These are phyloP conservation scores for Ophiostoma novo-ulmi DNA, from an alignment of 2,329 filamentous ascomycete species.

Conservation along the genomic window DNA sequence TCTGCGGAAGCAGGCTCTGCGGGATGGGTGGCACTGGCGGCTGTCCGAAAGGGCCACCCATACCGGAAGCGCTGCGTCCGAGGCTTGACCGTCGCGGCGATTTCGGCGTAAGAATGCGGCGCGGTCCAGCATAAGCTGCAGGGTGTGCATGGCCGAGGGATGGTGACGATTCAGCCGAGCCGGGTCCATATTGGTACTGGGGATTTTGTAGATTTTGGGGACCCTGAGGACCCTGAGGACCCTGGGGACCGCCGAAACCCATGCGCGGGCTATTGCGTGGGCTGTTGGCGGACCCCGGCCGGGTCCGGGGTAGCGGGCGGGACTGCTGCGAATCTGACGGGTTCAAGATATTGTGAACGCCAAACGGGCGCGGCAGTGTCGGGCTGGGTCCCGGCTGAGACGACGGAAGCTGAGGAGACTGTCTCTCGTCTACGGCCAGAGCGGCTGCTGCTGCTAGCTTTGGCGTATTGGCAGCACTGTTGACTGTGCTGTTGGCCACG, in stretches of 20 bases:
- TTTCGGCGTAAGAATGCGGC: conserved; percentile 52
- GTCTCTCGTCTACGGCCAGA: not conserved
- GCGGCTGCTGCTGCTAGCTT: not conserved
- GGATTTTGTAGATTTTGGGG: not conserved
- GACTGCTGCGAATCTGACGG: conserved; percentile 35
- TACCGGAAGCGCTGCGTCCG: conserved; percentile 29
- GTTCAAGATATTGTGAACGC: conserved; percentile 44
- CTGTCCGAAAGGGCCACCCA: not conserved
- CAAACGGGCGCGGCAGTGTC: conserved; percentile 36
- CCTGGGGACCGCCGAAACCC: not conserved
- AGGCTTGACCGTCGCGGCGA: conserved; percentile 54
- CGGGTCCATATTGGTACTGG: not conserved
- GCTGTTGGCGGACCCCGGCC: conserved; percentile 21
- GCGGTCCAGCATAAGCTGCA: not conserved
- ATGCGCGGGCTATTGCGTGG: not conserved
- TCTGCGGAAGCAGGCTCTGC: conserved; percentile 16
- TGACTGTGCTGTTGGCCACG: conserved; percentile 16
- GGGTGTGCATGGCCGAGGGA: conserved; percentile 30
- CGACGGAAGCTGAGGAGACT: not conserved
- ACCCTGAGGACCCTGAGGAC: not conserved
- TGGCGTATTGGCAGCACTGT: conserved; percentile 13
- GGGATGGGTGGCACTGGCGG: conserved; percentile 23
- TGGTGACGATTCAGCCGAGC: conserved; percentile 30
- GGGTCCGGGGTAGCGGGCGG: conserved; percentile 25
- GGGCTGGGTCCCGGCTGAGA: conserved; percentile 15